Percentiles rank a stretch among this genome's conserved stretches.
These are phyloP conservation scores for Thelonectria olida DNA, from an alignment of 2,329 filamentous ascomycete species.

Conservation along the genomic window DNA sequence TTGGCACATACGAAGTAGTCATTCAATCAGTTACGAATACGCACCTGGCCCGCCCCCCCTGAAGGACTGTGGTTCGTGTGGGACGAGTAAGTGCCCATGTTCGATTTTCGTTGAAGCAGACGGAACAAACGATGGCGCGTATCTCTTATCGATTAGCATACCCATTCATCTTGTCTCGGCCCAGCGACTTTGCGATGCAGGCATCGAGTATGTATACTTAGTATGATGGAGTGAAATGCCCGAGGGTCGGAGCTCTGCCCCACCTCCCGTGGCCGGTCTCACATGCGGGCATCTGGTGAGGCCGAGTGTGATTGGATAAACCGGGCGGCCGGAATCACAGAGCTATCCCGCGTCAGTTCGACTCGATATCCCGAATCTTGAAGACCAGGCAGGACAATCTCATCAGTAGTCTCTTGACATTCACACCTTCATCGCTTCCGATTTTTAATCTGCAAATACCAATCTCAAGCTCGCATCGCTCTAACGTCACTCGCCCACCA, in stretches of 20 bases:
- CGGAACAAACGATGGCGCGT: no score
- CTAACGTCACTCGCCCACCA: conserved; percentile 19
- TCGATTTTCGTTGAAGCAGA: no score
- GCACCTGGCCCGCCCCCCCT: no score
- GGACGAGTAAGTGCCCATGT: no score
- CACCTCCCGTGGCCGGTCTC: conserved; percentile 10
- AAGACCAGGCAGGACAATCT: not conserved
- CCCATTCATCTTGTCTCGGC: no score
- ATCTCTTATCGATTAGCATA: no score
- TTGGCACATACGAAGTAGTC: not conserved
- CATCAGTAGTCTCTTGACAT: not conserved
- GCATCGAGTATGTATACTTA: no score
- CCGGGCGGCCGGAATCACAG: conserved; percentile 41
- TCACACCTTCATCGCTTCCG: not conserved
- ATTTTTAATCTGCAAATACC: not conserved
- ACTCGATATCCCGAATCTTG: not conserved
- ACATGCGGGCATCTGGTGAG: conserved; percentile 33
- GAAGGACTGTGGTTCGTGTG: no score
- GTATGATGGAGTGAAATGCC: no score
- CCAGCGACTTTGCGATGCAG: no score
- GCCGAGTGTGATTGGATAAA: conserved; percentile 41
- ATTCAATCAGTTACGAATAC: no score
- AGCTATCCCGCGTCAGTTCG: conserved; percentile 21
- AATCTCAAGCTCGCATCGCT: not conserved
- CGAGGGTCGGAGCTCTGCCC: not conserved